A percentile compares a stretch with the other conserved stretches of the same genome.
These are phyloP conservation scores for Colletotrichum kahawae DNA, from an alignment of 2,329 filamentous ascomycete species.

Conservation along the genomic window DNA sequence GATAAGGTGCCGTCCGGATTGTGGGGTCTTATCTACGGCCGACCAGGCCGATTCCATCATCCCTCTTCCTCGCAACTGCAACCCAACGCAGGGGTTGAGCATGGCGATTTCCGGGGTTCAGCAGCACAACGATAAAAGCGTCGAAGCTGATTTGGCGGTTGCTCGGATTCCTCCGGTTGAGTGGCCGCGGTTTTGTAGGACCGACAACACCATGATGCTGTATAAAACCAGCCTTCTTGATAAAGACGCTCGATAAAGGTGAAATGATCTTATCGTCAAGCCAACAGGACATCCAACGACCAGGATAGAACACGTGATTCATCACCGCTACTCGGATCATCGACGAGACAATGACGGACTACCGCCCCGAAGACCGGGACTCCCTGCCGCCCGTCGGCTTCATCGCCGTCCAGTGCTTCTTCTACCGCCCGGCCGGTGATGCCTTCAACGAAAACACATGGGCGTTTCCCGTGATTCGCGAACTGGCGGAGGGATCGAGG, in stretches of 20 bases:
- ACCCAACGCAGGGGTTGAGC: not conserved
- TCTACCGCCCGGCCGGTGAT: not conserved
- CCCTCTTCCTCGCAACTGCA: not conserved
- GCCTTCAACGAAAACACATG: not conserved
- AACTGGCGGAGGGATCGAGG: not conserved
- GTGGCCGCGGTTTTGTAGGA: not conserved
- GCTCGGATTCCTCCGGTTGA: not conserved
- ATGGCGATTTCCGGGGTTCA: not conserved
- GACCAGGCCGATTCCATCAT: not conserved
- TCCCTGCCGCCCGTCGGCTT: not conserved
- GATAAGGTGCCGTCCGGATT: not conserved
- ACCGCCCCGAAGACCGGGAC: not conserved
- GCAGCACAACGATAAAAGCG: not conserved
- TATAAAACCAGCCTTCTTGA: not conserved
- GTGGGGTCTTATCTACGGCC: not conserved
- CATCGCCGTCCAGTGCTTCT: not conserved
- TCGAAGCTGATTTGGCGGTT: not conserved
- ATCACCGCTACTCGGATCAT: not conserved
- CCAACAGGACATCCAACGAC: not conserved
- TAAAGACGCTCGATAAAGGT: not conserved
- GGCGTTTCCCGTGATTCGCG: not conserved
- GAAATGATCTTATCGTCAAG: not conserved
- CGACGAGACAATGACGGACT: not conserved
- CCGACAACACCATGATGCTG: not conserved
- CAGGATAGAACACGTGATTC: not conserved